Evolutionary conservation across 306 rosid genomes (phyloP).

Genomic region (Senna siamea): DNA sequence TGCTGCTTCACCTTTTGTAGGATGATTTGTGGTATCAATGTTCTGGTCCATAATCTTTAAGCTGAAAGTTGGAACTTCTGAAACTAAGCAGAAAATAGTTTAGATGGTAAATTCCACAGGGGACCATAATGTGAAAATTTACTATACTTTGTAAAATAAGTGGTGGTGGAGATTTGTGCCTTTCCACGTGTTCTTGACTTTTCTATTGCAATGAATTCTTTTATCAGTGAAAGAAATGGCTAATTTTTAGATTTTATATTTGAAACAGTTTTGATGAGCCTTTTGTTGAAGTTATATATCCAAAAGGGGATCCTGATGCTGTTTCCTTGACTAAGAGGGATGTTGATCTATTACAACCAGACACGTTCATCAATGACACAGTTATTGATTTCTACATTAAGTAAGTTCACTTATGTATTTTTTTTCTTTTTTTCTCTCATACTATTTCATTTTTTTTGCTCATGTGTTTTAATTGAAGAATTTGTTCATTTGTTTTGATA

Average conservation of each 20-base stretch:
- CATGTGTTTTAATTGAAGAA: neutral
- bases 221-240: neutral
- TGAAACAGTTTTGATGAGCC: slow-evolving; percentile 75
- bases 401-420: slow-evolving; percentile 52
- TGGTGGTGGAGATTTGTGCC: neutral
- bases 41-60: neutral
- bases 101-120: neutral
- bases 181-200: neutral
- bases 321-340: slow-evolving; percentile 91
- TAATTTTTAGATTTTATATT: slow-evolving; percentile 35
- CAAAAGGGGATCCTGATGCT: slow-evolving; percentile 93
- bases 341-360: slow-evolving; percentile 94
- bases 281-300: slow-evolving; percentile 84
- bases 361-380: slow-evolving; percentile 89
- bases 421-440: slow-evolving; percentile 4
- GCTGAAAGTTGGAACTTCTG: neutral
- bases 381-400: slow-evolving; percentile 90
- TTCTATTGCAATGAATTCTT: neutral
- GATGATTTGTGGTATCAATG: neutral
- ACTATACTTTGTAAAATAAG: neutral
- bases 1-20: neutral
- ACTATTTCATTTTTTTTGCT: neutral
- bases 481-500: neutral
- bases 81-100: slow-evolving; percentile 1
- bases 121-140: neutral